Evolutionary conservation across 1,284 basidiomycete species (phyloP).

Genomic region (Cutaneotrichosporon cavernicola): DNA sequence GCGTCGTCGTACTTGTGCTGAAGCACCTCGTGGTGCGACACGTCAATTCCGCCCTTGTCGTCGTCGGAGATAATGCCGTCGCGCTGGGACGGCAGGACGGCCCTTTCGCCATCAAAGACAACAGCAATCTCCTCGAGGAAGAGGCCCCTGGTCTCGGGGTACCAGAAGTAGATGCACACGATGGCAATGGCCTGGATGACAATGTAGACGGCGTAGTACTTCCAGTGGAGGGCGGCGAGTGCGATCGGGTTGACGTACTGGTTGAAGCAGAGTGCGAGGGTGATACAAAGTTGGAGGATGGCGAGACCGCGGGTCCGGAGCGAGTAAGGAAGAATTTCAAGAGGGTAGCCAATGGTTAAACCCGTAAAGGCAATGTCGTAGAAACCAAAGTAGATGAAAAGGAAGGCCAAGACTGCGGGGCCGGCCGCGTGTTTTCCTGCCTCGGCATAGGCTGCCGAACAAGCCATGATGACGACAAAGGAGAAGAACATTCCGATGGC

Average conservation of each 20-base stretch:
- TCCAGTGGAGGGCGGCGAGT: constrained; percentile 11
- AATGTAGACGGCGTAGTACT: constrained; percentile 40
- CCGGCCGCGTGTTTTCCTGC: constrained; percentile 27
- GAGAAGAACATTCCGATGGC: constrained; percentile 25
- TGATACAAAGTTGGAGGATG: constrained; percentile 16
- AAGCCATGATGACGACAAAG: constrained; percentile 24
- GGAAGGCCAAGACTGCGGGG: constrained; percentile 21
- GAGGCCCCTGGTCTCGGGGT: constrained; percentile 42
- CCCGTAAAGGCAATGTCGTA: constrained; percentile 25
- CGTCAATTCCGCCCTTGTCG: neutral
- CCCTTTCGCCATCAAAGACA: constrained; percentile 27
- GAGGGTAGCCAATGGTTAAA: constrained; percentile 59
- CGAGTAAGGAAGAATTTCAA: constrained; percentile 32
- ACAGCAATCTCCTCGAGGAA: constrained; percentile 39
- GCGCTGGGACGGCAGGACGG: neutral
- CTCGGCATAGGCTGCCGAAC: constrained; percentile 26
- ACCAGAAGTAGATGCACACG: constrained; percentile 35
- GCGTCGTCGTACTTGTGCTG: neutral
- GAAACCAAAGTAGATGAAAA: constrained; percentile 29
- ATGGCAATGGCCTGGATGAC: constrained; percentile 28
- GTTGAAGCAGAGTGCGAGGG: constrained; percentile 10
- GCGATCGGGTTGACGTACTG: constrained; percentile 17
- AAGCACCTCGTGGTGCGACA: neutral
- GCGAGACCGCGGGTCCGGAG: constrained; percentile 33
- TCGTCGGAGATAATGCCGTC: neutral